phyloP scores from a whole-genome alignment of 768 basidiomycete genomes.

The Lyophyllum semitale region DNA sequence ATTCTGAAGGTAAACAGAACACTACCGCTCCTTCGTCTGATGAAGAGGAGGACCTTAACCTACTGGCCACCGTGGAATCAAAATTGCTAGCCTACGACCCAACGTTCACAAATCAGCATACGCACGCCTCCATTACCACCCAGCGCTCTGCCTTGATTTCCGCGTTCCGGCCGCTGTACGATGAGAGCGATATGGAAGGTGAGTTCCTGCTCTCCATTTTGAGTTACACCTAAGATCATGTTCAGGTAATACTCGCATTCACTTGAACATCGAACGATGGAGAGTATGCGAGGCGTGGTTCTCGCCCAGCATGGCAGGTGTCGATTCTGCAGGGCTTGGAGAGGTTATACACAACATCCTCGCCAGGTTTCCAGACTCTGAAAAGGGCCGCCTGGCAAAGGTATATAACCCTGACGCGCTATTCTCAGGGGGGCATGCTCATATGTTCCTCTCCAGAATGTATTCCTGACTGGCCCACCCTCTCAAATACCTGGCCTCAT shows the following conservation, averaged over 20 bases:
- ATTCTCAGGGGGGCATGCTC: not conserved
- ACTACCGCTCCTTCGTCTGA: constrained; percentile 73
- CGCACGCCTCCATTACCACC: constrained; percentile 74
- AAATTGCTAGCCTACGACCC: constrained; percentile 86
- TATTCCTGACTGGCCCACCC: constrained; percentile 87
- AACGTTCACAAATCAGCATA: constrained; percentile 77
- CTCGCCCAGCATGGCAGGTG: constrained; percentile 90
- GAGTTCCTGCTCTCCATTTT: not conserved
- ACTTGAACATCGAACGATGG: constrained; percentile 89
- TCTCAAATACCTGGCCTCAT: constrained; percentile 72
- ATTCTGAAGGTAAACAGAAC: constrained; percentile 48
- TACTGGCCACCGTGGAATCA: constrained; percentile 73
- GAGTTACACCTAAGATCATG: not conserved
- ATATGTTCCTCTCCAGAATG: constrained; percentile 53
- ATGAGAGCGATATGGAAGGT: constrained; percentile 75
- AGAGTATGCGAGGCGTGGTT: constrained; percentile 92
- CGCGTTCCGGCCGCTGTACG: constrained; percentile 80
- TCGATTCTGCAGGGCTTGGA: constrained; percentile 93
- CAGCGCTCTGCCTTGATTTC: constrained; percentile 84
- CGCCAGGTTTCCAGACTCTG: constrained; percentile 63
- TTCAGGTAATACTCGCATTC: constrained; percentile 71
- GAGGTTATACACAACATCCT: constrained; percentile 89
- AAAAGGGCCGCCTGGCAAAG: constrained; percentile 74
- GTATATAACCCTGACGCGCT: constrained; percentile 36
- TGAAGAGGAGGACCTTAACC: constrained; percentile 85